These are phyloP conservation scores for Scutellaria baicalensis DNA, from an alignment of 257 asterid genomes.

Conservation along the genomic window DNA sequence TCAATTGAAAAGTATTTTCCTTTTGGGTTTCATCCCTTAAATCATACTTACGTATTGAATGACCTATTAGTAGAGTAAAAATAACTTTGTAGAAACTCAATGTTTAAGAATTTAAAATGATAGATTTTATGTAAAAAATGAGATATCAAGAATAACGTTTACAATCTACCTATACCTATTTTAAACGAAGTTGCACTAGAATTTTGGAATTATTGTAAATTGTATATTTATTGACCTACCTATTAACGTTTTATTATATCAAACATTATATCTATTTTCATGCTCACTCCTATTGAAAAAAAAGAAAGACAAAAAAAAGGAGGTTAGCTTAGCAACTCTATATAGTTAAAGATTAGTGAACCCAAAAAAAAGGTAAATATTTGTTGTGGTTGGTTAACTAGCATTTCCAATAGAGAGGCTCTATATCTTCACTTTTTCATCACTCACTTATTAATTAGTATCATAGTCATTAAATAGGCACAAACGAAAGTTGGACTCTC, in stretches of 20 bases:
- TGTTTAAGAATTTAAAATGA: no score
- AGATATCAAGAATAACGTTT: no score
- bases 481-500: background rate
- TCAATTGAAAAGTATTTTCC: no score
- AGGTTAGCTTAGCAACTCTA: constrained; percentile 22
- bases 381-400: constrained; percentile 18
- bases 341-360: background rate
- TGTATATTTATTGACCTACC: background rate
- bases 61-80: no score
- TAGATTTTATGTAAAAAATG: no score
- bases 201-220: background rate
- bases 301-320: background rate
- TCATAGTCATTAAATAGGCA: background rate
- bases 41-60: no score
- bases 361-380: background rate
- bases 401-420: background rate
- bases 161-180: background rate
- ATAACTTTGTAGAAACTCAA: no score
- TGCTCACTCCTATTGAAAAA: background rate
- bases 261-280: constrained; percentile 2
- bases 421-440: background rate
- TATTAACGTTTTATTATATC: background rate
- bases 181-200: background rate
- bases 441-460: background rate
- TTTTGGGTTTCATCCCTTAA: no score